phyloP scores from a whole-genome alignment of 2,329 filamentous ascomycete genomes.

The Penicillium freii region DNA sequence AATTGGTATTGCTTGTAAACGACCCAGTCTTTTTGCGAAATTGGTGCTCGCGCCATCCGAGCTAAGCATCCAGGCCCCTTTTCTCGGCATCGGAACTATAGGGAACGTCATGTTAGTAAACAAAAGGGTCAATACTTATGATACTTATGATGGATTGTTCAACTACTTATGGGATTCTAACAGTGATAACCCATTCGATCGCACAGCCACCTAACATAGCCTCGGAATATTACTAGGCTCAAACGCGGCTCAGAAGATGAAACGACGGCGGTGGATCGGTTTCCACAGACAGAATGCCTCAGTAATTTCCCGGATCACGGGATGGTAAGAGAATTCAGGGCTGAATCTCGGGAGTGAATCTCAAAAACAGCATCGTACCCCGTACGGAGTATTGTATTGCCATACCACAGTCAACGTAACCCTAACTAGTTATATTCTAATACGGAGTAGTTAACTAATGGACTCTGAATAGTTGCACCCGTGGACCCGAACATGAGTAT shows the following conservation, averaged over 20 bases:
- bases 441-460: background rate
- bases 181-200: background rate
- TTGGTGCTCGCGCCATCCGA: slow-evolving; percentile 6
- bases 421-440: background rate
- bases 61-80: background rate
- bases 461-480: background rate
- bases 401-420: background rate
- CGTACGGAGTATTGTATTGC: background rate
- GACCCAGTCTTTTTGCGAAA: background rate
- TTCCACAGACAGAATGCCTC: slow-evolving; percentile 7
- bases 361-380: background rate
- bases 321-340: slow-evolving; percentile 2
- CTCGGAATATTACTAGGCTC: slow-evolving; percentile 9
- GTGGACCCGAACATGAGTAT: background rate
- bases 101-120: background rate
- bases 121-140: background rate
- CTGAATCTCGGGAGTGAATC: background rate
- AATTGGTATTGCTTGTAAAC: background rate
- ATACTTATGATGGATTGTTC: background rate
- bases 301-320: background rate
- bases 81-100: background rate
- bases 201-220: slow-evolving; percentile 6
- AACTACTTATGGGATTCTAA: background rate
- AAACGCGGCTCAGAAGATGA: slow-evolving; percentile 11
- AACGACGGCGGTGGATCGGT: slow-evolving; percentile 10